Evolutionary conservation across 2,329 filamentous ascomycete species (phyloP), one percentile per base, ranked within the genome.

Genomic region (Fusarium keratoplasticum): DNA sequence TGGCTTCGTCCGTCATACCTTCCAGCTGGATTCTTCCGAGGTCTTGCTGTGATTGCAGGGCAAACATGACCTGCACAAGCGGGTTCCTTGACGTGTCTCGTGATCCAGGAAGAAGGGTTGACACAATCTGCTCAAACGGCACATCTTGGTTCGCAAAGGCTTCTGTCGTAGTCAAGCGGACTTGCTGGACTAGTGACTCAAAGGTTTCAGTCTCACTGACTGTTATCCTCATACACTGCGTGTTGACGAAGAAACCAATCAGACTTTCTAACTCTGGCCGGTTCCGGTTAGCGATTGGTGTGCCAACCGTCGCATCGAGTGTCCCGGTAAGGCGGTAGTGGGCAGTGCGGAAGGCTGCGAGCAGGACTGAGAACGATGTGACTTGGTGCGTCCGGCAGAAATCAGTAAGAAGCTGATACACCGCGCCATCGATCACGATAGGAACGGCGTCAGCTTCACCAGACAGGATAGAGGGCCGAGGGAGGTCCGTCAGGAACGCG

Each of bases 241-340:
- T 66, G 35, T 79, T 79, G 52, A 79, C 78, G 18, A 80, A 79
- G 68, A 77, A 78, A 1, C 77, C 78, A 6, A 79, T 72, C 0
- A 77, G 68, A 16, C 74, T 60, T 25, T 75, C 62, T 0, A 76
- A 3, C 11, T 78, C 77, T 14, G 47, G 55, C 1, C 67, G 40
- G 11, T 76, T 63, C 0, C 77, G 70, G 13, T 76, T 78, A 1
- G 76, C 71, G 2, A 71, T 77, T 0, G 70, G 66, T 3, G 59
- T 69, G 0, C 78, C 79, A 4, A 81, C 69, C 0, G 67, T 71
- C 1, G 77, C 73, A 57, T 81, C 79, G 8, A 66, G 65, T 6
- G 22, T 38, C 0, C 75, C 77, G 0, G 77, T 81, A 2, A 80
- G 71, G 20, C 77, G 77, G 42, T 74, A 80, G 27, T 80, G 79